These are phyloP conservation scores for Eimeria necatrix DNA, from an alignment of 169 alveolate genomes.

Conservation along the genomic window DNA sequence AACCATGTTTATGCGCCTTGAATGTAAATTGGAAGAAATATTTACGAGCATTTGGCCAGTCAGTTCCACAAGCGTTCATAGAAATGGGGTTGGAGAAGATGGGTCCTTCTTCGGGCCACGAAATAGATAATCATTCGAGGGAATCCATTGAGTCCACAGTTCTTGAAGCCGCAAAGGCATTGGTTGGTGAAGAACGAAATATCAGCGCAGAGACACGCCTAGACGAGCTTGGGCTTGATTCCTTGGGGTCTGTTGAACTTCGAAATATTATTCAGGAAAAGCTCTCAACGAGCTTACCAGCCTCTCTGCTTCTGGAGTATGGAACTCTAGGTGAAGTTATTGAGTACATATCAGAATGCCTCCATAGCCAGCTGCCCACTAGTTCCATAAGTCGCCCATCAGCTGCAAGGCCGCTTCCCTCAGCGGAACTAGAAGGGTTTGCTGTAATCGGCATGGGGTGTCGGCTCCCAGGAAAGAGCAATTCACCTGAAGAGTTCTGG, in stretches of 20 bases:
- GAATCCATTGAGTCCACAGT: constrained; percentile 3
- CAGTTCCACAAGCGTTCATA: constrained; percentile 20
- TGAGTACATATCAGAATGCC: constrained; percentile 31
- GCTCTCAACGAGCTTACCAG: constrained; percentile 82
- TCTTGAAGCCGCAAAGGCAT: constrained; percentile 48
- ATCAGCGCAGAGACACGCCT: constrained; percentile 23
- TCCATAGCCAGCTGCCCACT: neutral
- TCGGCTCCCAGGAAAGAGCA: constrained; percentile 71
- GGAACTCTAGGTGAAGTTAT: constrained; percentile 79
- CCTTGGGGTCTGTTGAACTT: constrained; percentile 86
- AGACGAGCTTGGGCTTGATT: constrained; percentile 84
- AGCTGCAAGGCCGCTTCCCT: neutral
- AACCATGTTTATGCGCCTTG: constrained; percentile 31
- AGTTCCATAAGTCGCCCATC: neutral
- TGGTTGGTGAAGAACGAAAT: neutral
- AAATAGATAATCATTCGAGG: neutral
- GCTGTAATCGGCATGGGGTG: constrained; percentile 80
- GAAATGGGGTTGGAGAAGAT: neutral
- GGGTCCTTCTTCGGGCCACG: neutral
- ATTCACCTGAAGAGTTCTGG: constrained; percentile 75
- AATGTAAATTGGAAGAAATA: constrained; percentile 74
- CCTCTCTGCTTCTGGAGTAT: constrained; percentile 84
- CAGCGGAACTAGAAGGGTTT: neutral
- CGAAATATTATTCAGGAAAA: constrained; percentile 82
- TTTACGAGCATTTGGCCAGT: constrained; percentile 35